These are phyloP conservation scores for Fusarium xylarioides DNA, from an alignment of 2,329 filamentous ascomycete species.

Conservation along the genomic window DNA sequence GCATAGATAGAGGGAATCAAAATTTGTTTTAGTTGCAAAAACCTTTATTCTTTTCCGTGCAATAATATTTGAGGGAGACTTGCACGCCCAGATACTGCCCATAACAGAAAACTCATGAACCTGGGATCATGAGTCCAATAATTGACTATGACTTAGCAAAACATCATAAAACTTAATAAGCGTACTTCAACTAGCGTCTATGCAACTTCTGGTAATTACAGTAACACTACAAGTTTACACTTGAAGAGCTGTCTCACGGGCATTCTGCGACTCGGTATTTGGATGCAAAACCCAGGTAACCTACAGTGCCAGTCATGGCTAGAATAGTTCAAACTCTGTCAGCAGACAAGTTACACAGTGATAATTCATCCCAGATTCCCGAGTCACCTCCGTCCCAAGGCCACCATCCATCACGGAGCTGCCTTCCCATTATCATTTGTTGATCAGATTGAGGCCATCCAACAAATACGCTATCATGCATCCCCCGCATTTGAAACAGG, in stretches of 20 bases:
- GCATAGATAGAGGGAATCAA: neutral
- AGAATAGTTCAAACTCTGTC: neutral
- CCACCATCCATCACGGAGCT: neutral
- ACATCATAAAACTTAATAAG: too few relatives aligned
- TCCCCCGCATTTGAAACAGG: constrained; percentile 11
- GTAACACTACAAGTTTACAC: accelerated
- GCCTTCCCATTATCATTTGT: neutral
- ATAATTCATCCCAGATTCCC: neutral
- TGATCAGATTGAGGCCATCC: neutral
- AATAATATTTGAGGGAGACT: neutral
- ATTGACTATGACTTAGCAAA: accelerated
- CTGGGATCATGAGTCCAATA: too few relatives aligned
- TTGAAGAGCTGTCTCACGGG: accelerated
- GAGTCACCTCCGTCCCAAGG: accelerated
- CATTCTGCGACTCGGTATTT: too few relatives aligned
- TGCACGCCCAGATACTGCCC: accelerated
- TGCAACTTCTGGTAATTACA: accelerated
- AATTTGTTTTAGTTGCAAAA: accelerated
- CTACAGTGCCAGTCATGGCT: neutral
- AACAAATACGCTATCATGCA: neutral
- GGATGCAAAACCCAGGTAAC: too few relatives aligned
- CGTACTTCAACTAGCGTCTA: neutral
- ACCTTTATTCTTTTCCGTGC: accelerated
- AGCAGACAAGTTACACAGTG: neutral
- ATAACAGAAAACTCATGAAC: too few relatives aligned